phyloP scores from a whole-genome alignment of 2,329 filamentous ascomycete genomes.

The Ceratocystis destructans region DNA sequence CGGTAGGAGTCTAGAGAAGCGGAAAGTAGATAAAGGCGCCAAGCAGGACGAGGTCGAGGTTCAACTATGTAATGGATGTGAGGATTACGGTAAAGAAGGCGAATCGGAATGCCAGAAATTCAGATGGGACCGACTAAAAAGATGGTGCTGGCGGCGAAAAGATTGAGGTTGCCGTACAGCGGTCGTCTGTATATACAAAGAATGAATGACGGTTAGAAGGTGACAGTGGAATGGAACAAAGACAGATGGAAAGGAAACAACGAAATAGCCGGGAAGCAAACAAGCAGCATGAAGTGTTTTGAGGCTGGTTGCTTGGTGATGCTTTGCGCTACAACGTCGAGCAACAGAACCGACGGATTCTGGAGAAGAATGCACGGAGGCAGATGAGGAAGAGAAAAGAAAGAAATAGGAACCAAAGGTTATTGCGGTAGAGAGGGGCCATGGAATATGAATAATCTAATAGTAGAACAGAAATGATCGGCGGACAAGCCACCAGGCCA shows the following conservation, averaged over 20 bases:
- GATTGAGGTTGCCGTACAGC: not conserved
- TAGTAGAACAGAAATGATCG: constrained; percentile 6
- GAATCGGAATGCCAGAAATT: not conserved
- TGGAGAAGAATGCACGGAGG: not conserved
- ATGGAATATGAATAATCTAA: constrained; percentile 7
- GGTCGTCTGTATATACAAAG: not conserved
- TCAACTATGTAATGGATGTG: not conserved
- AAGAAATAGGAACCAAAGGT: not conserved
- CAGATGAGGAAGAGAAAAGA: not conserved
- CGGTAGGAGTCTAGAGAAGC: not conserved
- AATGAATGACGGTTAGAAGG: not conserved
- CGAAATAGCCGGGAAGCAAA: not conserved
- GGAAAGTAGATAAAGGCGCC: not conserved
- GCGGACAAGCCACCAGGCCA: constrained; percentile 7
- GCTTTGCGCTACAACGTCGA: not conserved
- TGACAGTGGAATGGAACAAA: not conserved
- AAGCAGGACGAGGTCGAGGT: not conserved
- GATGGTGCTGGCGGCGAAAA: not conserved
- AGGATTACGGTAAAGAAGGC: not conserved
- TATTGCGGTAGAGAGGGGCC: not conserved
- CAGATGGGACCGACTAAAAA: not conserved
- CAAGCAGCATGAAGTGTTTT: not conserved
- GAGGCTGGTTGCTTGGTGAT: not conserved
- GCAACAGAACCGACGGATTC: not conserved
- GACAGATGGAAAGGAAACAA: not conserved